Evolutionary conservation across 495 filamentous ascomycete genomes (phyloP), one percentile per base, ranked within the genome.

Genomic region (Penicillium parvum): DNA sequence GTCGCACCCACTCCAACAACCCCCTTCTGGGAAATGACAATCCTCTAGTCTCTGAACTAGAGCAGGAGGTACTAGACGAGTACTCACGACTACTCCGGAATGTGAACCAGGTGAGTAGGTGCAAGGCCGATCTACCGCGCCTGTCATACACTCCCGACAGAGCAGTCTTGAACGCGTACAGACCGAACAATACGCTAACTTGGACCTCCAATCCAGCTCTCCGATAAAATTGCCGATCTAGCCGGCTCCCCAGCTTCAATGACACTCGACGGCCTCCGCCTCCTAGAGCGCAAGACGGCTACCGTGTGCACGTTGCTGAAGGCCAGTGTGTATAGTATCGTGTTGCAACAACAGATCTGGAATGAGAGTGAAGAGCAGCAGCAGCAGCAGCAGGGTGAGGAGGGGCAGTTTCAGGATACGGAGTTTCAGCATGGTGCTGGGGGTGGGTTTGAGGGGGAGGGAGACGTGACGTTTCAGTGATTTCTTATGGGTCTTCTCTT

Each of bases 321-420:
- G 72, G 91, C 92, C 22, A 96, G 91, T 65, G 92, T 97, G 36
- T 97, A 97, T 64, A 92, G 85, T 61, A 96, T 98, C 72, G 90
- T 98, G 52, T 63, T 98, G 71, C 89, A 97, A 75, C 89, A 96
- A 73, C 85, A 96, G 78, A 92, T 94, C 43, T 81, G 83, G 43
- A 81, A 82, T 58, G 73, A 79, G 50, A 73, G 64, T 40, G 69
- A 65, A 46, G 65, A 66, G 43, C 61, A 61, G 41, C 55, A 60
- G 39, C 60, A 68, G 27, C 54, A 68, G 28, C 43, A 55, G 32
- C 45, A 66, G 39, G 46, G 55, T 26, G 51, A 52, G 5, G 38
- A 65, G 43, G 57, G 53, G 22, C 53, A 47, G 27, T 55, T 48
- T 20, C 45, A 41, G 32, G 51, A 65, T 50, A 49, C 52, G 14